Base-by-base conservation (phyloP, 2,329 filamentous ascomycete genomes). In the Aureobasidium pullulans region DNA sequence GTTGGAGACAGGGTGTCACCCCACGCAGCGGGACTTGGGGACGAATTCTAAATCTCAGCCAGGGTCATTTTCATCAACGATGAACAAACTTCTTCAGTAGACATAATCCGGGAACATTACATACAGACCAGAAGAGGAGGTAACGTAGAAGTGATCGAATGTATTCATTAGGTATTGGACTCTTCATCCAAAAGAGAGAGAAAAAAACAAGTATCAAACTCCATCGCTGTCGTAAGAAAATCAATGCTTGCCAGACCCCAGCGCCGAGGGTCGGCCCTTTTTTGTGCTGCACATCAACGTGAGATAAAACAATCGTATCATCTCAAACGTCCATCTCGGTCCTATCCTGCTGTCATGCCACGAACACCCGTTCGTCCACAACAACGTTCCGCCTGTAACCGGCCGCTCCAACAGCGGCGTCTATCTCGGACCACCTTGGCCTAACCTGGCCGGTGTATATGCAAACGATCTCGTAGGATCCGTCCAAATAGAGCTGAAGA, bases 151-250 rank as follows among this genome's bases (percentile, higher is more conserved):
- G 15, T 48, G 7, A 40, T 23, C 39, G 40, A 52, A 52, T 52
- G 23, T 52, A 40, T 52, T 52, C 48, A 52, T 52, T 52, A 52
- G 48, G 48, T 23, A 23, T 28, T 39, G 16, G 11, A 11, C 31
- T 29, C 16, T 6, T 19, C 6, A 29, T n/a, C 8, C 29, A 37
- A 23, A 37, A 31, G 46, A 44, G 40, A 56, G 3, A 23, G 3
- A 23, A 4, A 23, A 23, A 23, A 23, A 23, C 19, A 19, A 23
- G 23, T 15, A 23, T 28, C 8, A 46, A 56, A 56, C 52, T 44
- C 52, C 52, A 37, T 56, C 40, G 52, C 52, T 56, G 37, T 56
- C 52, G 31, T 56, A 34, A 54, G 34, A 3, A 15, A 37, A 44
- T 19, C 13, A 54, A 54, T 42, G 39, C 50, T 42, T 34, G 28